Evolutionary conservation across 495 filamentous ascomycete genomes (phyloP).

Genomic region (Cryomyces antarcticus): DNA sequence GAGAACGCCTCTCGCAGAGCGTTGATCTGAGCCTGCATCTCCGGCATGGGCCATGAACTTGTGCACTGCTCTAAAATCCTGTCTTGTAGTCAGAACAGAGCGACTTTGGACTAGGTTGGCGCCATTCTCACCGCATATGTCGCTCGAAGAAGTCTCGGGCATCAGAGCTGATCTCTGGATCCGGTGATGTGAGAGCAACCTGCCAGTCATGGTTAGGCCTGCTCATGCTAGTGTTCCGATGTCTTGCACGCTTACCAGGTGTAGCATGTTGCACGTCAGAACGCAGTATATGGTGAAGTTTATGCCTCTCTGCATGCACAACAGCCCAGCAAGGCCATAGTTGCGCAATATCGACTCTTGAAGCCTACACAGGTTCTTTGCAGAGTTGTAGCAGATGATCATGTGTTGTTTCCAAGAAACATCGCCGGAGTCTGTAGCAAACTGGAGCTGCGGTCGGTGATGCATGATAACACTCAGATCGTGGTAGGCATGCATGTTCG

Average conservation of each 20-base stretch:
- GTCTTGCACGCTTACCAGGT: constrained; percentile 45
- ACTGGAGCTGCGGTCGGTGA: constrained; percentile 67
- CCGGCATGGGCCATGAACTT: constrained; percentile 71
- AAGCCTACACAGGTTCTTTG: constrained; percentile 75
- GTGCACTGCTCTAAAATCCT: constrained; percentile 66
- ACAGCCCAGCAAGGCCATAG: constrained; percentile 61
- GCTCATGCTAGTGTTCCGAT: background rate
- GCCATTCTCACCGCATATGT: constrained; percentile 47
- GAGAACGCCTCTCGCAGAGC: constrained; percentile 84
- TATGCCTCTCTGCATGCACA: constrained; percentile 88
- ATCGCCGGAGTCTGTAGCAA: constrained; percentile 48
- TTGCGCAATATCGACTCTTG: constrained; percentile 66
- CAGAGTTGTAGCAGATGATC: constrained; percentile 65
- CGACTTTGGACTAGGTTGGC: too few relatives aligned
- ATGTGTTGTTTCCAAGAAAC: constrained; percentile 78
- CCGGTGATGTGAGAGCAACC: constrained; percentile 87
- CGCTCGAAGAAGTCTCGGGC: constrained; percentile 81
- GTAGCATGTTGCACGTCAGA: constrained; percentile 84
- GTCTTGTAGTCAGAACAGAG: too few relatives aligned
- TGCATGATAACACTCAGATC: constrained; percentile 75
- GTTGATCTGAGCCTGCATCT: constrained; percentile 81
- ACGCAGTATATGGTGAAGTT: constrained; percentile 90
- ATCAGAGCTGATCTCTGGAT: constrained; percentile 69
- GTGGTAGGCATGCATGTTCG: constrained; percentile 85
- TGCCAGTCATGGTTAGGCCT: constrained; percentile 16